Evolutionary conservation across 192 early-diverging fungal genomes (phyloP), one percentile per base, ranked within the genome.

Genomic region (Linnemannia schmuckeri): DNA sequence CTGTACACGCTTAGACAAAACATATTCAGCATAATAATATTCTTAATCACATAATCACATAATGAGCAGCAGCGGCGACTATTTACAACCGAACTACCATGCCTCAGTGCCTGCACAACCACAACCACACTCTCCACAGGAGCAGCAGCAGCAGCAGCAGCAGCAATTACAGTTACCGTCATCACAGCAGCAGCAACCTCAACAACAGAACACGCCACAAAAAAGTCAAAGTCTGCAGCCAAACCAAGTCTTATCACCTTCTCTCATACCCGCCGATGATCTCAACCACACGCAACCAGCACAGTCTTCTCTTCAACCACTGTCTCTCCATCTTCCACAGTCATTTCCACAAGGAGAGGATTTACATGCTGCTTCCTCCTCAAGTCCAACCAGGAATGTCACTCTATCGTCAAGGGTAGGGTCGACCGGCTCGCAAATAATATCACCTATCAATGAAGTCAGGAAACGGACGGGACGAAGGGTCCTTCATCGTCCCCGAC

Each of bases 401-500:
- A 61, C 72, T 15, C n/a, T 77, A 13, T 70, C 85, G 24, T 46
- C 85, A 9, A 79, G 80, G 46, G 78, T 81, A 47, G 79, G 85
- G 6, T 87, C 85, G 18, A 81, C 85, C 38, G 79, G 85, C 22
- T 87, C 85, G 5, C 79, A 87, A 72, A n/a, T 87, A 7, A 42
- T 81, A 46, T 87, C 85, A 2, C 79, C 79, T 6, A 72, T 78
- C 12, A 77, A 81, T 30, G 85, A 87, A n/a, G 85, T 78, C 6
- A 47, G 85, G n/a, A 87, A 87, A 63, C 6, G 85, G 57, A 81
- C 72, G 9, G 79, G 85, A 8, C 85, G 85, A 1, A 69, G 80
- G 40, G 75, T 87, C 0, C 49, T 77, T 5, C 85, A 77, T 49
- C 70, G 80, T 69, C 85, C 85, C 15, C 44, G 44, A 52, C 85